Percentiles rank a stretch among this genome's conserved stretches.
Conservation (phyloP, 805 yeast species). For the Sungouiella thailandica region DNA sequence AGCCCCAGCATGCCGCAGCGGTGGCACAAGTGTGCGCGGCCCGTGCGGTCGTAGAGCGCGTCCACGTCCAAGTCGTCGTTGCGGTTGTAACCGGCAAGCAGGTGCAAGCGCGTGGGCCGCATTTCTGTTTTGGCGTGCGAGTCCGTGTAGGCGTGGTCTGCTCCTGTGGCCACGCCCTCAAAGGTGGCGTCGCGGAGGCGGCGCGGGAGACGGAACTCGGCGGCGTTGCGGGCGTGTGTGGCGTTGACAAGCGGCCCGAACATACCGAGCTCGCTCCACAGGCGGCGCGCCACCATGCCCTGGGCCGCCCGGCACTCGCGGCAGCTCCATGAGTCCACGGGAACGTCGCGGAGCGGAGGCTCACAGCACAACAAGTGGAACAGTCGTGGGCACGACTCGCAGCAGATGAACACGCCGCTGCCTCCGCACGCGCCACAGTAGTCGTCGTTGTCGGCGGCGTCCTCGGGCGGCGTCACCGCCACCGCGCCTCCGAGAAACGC, state of each 20-base stretch:
- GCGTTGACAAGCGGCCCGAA: conserved; percentile 61
- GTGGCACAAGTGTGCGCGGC: conserved; percentile 67
- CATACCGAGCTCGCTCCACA: conserved; percentile 40
- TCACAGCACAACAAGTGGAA: conserved; percentile 89
- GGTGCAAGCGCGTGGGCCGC: conserved; percentile 32
- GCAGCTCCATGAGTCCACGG: conserved; percentile 91
- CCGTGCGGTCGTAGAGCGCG: conserved; percentile 61
- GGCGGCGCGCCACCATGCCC: conserved; percentile 17
- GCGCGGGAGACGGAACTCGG: conserved; percentile 52
- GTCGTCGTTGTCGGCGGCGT: conserved; percentile 60
- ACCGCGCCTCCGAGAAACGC: conserved; percentile 21
- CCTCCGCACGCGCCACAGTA: conserved; percentile 89
- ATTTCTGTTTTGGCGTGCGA: conserved; percentile 43
- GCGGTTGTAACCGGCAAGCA: conserved; percentile 33
- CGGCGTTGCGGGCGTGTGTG: conserved; percentile 47
- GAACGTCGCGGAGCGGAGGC: conserved; percentile 82
- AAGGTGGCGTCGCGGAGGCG: conserved; percentile 61
- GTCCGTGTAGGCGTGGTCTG: conserved; percentile 67
- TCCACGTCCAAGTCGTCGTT: conserved; percentile 57
- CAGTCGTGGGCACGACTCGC: conserved; percentile 88
- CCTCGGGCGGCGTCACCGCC: conserved; percentile 6
- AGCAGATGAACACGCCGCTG: conserved; percentile 83
- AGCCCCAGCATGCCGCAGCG: conserved; percentile 71
- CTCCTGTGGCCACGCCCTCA: conserved; percentile 64
- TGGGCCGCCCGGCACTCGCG: conserved; percentile 58